phyloP scores from a whole-genome alignment of 495 filamentous ascomycete genomes.

The Pyrenula aspistea region DNA sequence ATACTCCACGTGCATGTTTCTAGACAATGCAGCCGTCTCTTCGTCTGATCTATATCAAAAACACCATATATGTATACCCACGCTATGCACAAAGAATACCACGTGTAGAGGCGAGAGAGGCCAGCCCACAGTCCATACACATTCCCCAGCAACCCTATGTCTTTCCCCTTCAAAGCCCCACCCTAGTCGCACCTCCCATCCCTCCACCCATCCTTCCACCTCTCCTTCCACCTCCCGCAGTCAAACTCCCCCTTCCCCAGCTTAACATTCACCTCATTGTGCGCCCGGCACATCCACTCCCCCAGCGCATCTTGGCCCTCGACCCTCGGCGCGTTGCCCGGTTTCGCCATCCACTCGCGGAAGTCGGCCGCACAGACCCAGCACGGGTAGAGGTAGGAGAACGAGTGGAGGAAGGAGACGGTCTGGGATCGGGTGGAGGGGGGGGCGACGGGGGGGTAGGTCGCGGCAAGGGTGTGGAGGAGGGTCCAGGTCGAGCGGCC shows the following conservation, averaged over 20 bases:
- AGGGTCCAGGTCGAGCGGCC: slow-evolving; percentile 87
- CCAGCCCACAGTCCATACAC: background rate
- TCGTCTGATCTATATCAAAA: too few relatives aligned
- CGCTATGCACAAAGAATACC: too few relatives aligned
- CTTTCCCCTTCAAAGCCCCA: background rate
- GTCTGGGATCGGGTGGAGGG: slow-evolving; percentile 59
- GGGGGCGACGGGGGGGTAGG: slow-evolving; percentile 62
- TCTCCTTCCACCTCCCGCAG: slow-evolving; percentile 82
- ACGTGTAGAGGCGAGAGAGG: too few relatives aligned
- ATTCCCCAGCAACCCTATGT: background rate
- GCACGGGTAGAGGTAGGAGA: slow-evolving; percentile 83
- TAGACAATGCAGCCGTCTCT: too few relatives aligned
- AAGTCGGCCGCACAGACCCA: slow-evolving; percentile 94
- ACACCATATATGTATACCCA: too few relatives aligned
- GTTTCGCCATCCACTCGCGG: slow-evolving; percentile 60
- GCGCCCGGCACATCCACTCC: slow-evolving; percentile 90
- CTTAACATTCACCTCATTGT: slow-evolving; percentile 95
- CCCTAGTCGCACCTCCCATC: slow-evolving; percentile 54
- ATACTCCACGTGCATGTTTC: too few relatives aligned
- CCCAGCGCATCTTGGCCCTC: slow-evolving; percentile 65
- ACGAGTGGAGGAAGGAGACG: slow-evolving; percentile 62
- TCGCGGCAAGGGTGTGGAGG: slow-evolving; percentile 78
- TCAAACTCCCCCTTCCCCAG: slow-evolving; percentile 87
- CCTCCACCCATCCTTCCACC: slow-evolving; percentile 89
- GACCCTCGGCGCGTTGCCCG: slow-evolving; percentile 56